These are phyloP conservation scores for Auriscalpium microsporum DNA, from an alignment of 768 basidiomycete species.

Conservation along the genomic window DNA sequence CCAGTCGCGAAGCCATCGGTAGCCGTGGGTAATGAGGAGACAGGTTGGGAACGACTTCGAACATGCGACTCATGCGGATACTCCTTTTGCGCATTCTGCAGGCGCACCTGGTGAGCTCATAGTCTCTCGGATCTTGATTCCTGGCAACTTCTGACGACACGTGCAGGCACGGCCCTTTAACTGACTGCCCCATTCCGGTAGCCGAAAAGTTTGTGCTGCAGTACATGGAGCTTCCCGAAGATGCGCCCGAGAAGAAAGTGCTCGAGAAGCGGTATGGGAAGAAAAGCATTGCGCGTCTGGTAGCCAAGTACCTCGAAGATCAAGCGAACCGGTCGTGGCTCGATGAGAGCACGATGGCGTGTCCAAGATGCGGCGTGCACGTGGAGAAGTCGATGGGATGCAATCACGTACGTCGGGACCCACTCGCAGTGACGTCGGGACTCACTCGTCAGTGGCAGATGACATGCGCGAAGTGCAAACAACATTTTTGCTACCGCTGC, in stretches of 20 bases:
- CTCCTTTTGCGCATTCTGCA: conserved; percentile 80
- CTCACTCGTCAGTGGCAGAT: conserved; percentile 37
- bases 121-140: too few relatives aligned
- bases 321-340: conserved; percentile 70
- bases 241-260: conserved; percentile 35
- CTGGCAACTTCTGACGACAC: conserved; percentile 1
- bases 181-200: conserved; percentile 57
- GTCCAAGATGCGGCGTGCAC: conserved; percentile 63
- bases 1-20: conserved; percentile 53
- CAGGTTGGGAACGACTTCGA: conserved; percentile 65
- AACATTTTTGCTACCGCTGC: conserved; percentile 82
- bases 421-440: background rate
- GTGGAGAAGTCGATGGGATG: conserved; percentile 77
- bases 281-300: conserved; percentile 50
- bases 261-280: conserved; percentile 64
- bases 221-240: conserved; percentile 52
- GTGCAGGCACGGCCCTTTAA: conserved; percentile 73
- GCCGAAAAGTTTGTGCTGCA: conserved; percentile 59
- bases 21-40: conserved; percentile 37
- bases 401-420: conserved; percentile 58
- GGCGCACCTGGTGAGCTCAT: conserved; percentile 56
- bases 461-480: conserved; percentile 65
- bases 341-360: conserved; percentile 53
- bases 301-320: conserved; percentile 61
- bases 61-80: conserved; percentile 63